A percentile compares a stretch with the other conserved stretches of the same genome.
Evolutionary conservation across 2,329 filamentous ascomycete species (phyloP).

Genomic region (Colletotrichum melonis): DNA sequence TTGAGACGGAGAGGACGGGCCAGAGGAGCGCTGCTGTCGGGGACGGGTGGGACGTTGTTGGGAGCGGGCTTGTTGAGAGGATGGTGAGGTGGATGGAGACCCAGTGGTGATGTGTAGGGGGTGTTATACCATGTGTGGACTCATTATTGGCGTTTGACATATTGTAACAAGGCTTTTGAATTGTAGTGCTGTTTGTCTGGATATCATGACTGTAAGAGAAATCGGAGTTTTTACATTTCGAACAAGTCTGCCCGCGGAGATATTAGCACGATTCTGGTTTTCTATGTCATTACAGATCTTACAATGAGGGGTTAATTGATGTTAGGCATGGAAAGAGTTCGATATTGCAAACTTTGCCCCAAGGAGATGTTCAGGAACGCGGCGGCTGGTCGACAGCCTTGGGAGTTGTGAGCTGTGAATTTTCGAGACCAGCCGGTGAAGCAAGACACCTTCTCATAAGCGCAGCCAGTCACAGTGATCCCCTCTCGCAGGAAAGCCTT

Average conservation of each 20-base stretch:
- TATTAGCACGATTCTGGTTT: neutral
- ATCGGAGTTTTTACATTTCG: too few relatives aligned
- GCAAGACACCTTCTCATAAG: neutral
- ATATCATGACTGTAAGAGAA: neutral
- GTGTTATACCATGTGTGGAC: neutral
- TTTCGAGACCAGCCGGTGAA: neutral
- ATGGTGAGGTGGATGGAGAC: constrained; percentile 48
- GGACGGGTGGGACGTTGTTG: constrained; percentile 49
- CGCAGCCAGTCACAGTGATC: neutral
- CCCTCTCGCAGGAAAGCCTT: neutral
- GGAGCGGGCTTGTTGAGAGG: constrained; percentile 50
- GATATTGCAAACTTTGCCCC: neutral
- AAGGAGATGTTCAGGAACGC: neutral
- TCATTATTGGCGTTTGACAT: constrained; percentile 13
- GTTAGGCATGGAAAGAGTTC: neutral
- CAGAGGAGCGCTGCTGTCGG: constrained; percentile 46
- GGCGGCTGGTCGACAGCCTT: too few relatives aligned
- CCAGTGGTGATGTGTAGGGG: constrained; percentile 31
- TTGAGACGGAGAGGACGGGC: constrained; percentile 49
- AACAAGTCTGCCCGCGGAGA: neutral
- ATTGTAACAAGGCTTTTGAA: neutral
- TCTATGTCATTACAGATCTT: neutral
- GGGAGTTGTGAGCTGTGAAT: neutral
- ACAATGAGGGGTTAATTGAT: neutral
- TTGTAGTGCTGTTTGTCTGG: neutral